phyloP scores from a whole-genome alignment of 2,329 filamentous ascomycete genomes.

The Alternaria tenuissima region DNA sequence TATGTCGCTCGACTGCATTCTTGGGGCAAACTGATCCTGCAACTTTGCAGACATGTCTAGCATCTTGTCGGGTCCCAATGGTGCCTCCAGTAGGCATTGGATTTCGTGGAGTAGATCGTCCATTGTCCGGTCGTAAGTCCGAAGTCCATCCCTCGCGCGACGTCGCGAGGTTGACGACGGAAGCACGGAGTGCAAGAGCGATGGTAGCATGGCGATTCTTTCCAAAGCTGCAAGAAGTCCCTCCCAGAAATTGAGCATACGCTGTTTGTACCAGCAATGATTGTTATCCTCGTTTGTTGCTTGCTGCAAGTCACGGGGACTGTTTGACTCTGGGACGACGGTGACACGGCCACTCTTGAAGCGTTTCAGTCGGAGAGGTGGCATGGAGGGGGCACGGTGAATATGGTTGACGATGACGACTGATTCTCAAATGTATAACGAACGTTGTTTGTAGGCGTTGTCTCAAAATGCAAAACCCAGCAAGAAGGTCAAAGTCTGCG shows the following conservation, averaged over 20 bases:
- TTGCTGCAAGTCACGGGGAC: constrained; percentile 30
- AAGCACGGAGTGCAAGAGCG: constrained; percentile 49
- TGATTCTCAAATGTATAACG: constrained; percentile 35
- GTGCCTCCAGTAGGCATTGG: constrained; percentile 54
- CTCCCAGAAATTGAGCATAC: constrained; percentile 53
- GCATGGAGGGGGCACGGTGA: constrained; percentile 40
- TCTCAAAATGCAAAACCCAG: constrained; percentile 30
- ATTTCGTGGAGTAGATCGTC: constrained; percentile 58
- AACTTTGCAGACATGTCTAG: constrained; percentile 56
- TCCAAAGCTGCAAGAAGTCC: constrained; percentile 49
- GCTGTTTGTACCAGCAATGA: constrained; percentile 44
- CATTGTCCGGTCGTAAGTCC: constrained; percentile 56
- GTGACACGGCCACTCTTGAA: constrained; percentile 49
- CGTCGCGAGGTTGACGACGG: constrained; percentile 45
- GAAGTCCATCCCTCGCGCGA: constrained; percentile 50
- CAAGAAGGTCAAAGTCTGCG: constrained; percentile 27
- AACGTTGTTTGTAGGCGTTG: constrained; percentile 37
- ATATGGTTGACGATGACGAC: constrained; percentile 33
- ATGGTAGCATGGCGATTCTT: constrained; percentile 52
- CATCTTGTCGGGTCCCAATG: constrained; percentile 52
- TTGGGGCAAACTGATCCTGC: constrained; percentile 62
- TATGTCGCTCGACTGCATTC: constrained; percentile 63
- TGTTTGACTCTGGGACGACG: constrained; percentile 34
- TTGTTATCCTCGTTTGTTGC: constrained; percentile 24
- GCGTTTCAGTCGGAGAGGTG: constrained; percentile 43